Evolutionary conservation across 495 filamentous ascomycete genomes (phyloP), one percentile per base, ranked within the genome.

Genomic region (Parathielavia hyrcaniae): DNA sequence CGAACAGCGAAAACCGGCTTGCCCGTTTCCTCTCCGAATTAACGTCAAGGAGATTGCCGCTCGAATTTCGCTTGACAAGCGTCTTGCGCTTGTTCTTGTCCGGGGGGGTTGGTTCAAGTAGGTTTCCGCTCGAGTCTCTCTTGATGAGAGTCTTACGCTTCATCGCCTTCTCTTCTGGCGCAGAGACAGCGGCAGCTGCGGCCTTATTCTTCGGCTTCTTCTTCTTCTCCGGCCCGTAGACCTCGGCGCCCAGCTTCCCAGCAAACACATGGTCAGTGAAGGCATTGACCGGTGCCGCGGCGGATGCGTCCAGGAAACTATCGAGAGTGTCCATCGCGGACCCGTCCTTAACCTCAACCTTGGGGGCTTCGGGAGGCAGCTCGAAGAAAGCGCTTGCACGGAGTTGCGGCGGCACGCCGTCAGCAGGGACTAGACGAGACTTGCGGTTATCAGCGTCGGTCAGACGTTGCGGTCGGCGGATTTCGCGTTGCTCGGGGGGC

Each of bases 381-480:
- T 97, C 89, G 64, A 98, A 97, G 68, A 90, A 98, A 35, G 86
- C 82, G 64, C 86, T 95, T 16, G 95, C 95, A 53, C 93, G 83
- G 38, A 97, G 83, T 61, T 97, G 91, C 16, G 91, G 83, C 6
- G 92, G 90, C n/a, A 96, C 63, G 30, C 79, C 66, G 61, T 75
- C 64, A 52, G 80, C 61, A 68, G 67, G 72, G 67, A 68, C 71
- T 65, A 62, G 41, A 22, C 64, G 72, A 2, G 77, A 73, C 53
- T 67, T 69, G 43, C 72, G 69, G 40, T 70, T 75, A 38, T 75
- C 69, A 2, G 49, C 23, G 11, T 70, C 65, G 10, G 64, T 63
- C 39, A 72, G 53, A 0, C 64, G 64, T 22, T 65, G 57, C 9
- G 68, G 69, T 1, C 62, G 63, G 23, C 69, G 63, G 23, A 69